Base-by-base conservation (phyloP, 331 rosid species). In the Malus hybrid region DNA sequence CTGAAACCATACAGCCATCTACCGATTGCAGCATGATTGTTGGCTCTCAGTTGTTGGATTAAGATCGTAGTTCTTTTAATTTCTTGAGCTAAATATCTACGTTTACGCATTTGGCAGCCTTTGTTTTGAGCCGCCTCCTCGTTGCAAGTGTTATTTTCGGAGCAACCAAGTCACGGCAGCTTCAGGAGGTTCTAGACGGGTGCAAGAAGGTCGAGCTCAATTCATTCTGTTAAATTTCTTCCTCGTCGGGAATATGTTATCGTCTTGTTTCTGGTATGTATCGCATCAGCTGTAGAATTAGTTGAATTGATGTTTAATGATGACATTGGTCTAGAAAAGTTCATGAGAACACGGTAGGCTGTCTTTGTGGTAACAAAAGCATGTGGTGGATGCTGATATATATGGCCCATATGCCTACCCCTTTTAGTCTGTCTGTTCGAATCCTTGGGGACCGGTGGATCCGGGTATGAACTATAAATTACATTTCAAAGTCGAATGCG, bases 111-210 rank as follows among this genome's bases (percentile, higher is more conserved):
- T 66, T 71, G 24, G 82, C 92, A 95, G 99, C 96, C 52, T 95
- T 95, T 86, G 97, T 89, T 68, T 87, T 89, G 93, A 88, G 85
- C 73, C 92, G 88, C 74, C 93, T 97, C 72, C 93, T 92, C 16
- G 97, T 95, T 32, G 97, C 89, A 34, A 92, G 97, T 80, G 89
- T 80, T 13, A 62, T 92, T 67, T 90, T 90, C 75, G 99, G 97
- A 70, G 97, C 90, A 60, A 90, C 99, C 24, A 88, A 84, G 86
- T 76, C 90, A 60, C 78, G 92, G 96, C 96, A 92, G 65, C 97
- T 95, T 59, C 83, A 44, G 74, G 90, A 89, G 83, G 88, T 89
- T 80, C 50, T 92, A 19, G 50, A 79, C 59, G 92, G 92, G 31
- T 84, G 91, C 81, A 66, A 83, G 83, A 66, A 83, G 83, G 81